phyloP scores from a whole-genome alignment of 2,329 filamentous ascomycete genomes.

The Metarhizium humberi region DNA sequence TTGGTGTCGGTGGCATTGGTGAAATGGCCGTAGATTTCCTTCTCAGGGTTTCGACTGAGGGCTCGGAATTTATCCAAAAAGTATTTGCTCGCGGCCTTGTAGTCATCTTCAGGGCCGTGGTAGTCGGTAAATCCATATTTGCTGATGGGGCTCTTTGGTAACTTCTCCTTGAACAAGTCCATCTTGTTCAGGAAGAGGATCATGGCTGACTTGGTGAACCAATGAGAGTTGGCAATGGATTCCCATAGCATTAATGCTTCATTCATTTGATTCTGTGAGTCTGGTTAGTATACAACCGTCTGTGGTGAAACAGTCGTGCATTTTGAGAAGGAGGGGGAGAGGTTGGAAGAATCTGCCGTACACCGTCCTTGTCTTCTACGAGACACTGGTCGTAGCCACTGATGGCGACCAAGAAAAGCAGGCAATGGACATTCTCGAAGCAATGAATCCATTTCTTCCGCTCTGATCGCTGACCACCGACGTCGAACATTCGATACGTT shows the following conservation, averaged over 20 bases:
- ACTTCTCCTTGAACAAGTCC: slow-evolving; percentile 73
- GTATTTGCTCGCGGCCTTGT: slow-evolving; percentile 68
- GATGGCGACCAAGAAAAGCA: slow-evolving; percentile 89
- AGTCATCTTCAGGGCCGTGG: slow-evolving; percentile 60
- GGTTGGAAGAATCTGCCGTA: slow-evolving; percentile 26
- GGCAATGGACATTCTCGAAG: slow-evolving; percentile 87
- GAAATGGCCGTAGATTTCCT: slow-evolving; percentile 55
- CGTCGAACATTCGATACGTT: slow-evolving; percentile 96
- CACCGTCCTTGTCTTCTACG: slow-evolving; percentile 91
- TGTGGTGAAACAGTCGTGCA: neutral
- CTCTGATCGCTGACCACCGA: slow-evolving; percentile 90
- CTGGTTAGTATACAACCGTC: slow-evolving; percentile 8
- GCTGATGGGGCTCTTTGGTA: slow-evolving; percentile 59
- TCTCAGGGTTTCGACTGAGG: slow-evolving; percentile 59
- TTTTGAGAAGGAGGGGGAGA: neutral
- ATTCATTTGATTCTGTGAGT: slow-evolving; percentile 74
- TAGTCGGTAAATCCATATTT: slow-evolving; percentile 73
- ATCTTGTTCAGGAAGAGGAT: slow-evolving; percentile 86
- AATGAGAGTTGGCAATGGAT: slow-evolving; percentile 76
- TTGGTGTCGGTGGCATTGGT: slow-evolving; percentile 60
- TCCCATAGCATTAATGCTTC: slow-evolving; percentile 82
- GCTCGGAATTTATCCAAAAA: slow-evolving; percentile 75
- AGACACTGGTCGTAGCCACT: slow-evolving; percentile 95
- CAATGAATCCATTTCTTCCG: slow-evolving; percentile 99
- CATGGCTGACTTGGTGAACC: slow-evolving; percentile 73